These are phyloP conservation scores for Thelephora aurantiotincta DNA, from an alignment of 768 basidiomycete species.

Conservation along the genomic window DNA sequence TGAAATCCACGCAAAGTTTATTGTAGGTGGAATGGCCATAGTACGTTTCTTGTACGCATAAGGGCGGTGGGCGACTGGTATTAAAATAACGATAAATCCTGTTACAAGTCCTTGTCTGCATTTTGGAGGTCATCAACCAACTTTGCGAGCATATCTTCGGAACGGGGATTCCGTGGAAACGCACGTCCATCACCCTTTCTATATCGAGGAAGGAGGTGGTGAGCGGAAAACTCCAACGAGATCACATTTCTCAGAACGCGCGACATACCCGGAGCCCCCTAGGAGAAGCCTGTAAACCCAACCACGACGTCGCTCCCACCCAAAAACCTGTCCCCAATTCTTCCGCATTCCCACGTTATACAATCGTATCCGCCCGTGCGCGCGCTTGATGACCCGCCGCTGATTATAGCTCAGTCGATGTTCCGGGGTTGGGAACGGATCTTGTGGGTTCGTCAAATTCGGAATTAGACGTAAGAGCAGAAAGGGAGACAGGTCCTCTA, in stretches of 20 bases:
- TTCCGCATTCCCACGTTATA: constrained; percentile 65
- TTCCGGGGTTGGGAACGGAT: constrained; percentile 57
- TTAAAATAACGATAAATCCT: no score
- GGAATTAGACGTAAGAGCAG: constrained; percentile 59
- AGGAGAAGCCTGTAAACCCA: constrained; percentile 39
- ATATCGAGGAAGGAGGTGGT: no score
- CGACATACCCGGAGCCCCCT: constrained; percentile 52
- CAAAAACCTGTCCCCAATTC: constrained; percentile 61
- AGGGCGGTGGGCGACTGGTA: no score
- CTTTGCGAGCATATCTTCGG: constrained; percentile 51
- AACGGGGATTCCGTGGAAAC: constrained; percentile 54
- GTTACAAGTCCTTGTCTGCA: constrained; percentile 32
- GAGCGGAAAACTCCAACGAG: neutral
- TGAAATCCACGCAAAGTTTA: no score
- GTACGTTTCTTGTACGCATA: no score
- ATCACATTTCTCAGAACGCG: neutral
- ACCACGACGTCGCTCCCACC: constrained; percentile 35
- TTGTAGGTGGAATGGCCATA: no score
- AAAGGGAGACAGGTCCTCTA: constrained; percentile 67
- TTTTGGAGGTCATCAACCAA: constrained; percentile 50
- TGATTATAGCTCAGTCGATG: constrained; percentile 55
- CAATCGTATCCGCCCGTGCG: constrained; percentile 42
- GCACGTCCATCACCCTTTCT: constrained; percentile 49
- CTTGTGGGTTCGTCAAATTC: constrained; percentile 30
- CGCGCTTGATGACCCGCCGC: constrained; percentile 47